Evolutionary conservation across 2,329 filamentous ascomycete genomes (phyloP).

Genomic region (Setomelanomma holmii): DNA sequence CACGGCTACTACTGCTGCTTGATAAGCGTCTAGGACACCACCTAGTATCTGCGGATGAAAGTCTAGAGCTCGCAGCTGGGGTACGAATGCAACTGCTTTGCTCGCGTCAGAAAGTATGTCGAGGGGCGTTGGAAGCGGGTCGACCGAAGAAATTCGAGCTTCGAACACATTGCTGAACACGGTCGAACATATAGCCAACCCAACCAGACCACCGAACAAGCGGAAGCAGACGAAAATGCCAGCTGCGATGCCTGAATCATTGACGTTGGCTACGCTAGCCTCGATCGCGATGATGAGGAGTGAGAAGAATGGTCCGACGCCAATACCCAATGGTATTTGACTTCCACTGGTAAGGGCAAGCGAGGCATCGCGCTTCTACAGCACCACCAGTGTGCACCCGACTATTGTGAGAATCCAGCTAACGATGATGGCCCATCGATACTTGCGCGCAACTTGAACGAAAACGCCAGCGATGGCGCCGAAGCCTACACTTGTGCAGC

Average conservation of each 20-base stretch:
- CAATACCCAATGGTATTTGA: constrained; percentile 17
- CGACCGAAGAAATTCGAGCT: background rate
- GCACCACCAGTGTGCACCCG: constrained; percentile 61
- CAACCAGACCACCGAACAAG: constrained; percentile 48
- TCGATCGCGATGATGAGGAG: constrained; percentile 40
- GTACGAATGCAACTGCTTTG: background rate
- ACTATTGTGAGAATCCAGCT: constrained; percentile 67
- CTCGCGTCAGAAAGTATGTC: background rate
- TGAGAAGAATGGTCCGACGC: constrained; percentile 15
- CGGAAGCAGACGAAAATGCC: constrained; percentile 46
- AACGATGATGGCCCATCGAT: constrained; percentile 64
- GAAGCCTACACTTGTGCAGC: constrained; percentile 51
- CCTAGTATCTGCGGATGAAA: background rate
- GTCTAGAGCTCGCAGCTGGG: background rate
- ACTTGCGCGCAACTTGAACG: constrained; percentile 57
- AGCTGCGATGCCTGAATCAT: constrained; percentile 47
- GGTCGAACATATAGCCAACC: constrained; percentile 45
- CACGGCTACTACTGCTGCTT: background rate
- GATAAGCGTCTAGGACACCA: background rate
- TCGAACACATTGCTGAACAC: constrained; percentile 33
- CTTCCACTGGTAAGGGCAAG: background rate
- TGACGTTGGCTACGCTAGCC: constrained; percentile 37
- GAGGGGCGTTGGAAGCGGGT: background rate
- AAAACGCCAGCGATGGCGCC: constrained; percentile 1
- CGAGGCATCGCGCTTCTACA: constrained; percentile 22